Evolutionary conservation across 2,329 filamentous ascomycete species (phyloP).

Genomic region (Aspergillus sp.): DNA sequence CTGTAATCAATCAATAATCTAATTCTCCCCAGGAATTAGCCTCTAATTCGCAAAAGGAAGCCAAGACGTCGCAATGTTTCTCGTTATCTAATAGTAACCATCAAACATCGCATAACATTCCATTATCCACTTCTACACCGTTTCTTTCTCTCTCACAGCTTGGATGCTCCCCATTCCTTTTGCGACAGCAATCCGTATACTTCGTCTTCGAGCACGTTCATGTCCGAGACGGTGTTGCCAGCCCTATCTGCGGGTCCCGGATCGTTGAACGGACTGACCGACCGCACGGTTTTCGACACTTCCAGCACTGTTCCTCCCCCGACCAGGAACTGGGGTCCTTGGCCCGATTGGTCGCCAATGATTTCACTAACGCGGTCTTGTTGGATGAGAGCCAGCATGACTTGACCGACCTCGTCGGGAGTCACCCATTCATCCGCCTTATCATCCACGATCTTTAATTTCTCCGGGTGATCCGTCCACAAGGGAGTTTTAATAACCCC

Average conservation of each 20-base stretch:
- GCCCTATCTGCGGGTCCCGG: constrained; percentile 49
- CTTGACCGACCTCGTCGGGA: constrained; percentile 60
- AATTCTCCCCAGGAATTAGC: no score
- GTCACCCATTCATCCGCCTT: constrained; percentile 56
- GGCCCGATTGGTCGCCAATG: constrained; percentile 33
- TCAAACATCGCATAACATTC: background rate
- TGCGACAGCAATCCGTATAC: constrained; percentile 50
- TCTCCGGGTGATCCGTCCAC: constrained; percentile 63
- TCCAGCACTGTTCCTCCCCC: constrained; percentile 56
- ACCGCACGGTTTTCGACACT: constrained; percentile 54
- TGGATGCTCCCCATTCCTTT: constrained; percentile 50
- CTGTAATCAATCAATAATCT: no score
- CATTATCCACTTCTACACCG: background rate
- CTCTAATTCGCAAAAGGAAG: background rate
- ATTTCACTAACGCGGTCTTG: constrained; percentile 44
- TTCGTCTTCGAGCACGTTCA: constrained; percentile 44
- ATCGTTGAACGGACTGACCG: constrained; percentile 53
- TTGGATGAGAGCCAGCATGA: constrained; percentile 58
- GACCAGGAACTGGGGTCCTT: constrained; percentile 34
- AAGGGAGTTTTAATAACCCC: constrained; percentile 62
- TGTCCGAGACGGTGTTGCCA: constrained; percentile 50
- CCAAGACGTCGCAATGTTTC: background rate
- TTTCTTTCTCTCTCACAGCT: constrained; percentile 16
- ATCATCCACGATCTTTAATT: constrained; percentile 52
- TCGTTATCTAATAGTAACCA: background rate